Conservation (phyloP, 306 rosid genomes). For the Geum urbanum region DNA sequence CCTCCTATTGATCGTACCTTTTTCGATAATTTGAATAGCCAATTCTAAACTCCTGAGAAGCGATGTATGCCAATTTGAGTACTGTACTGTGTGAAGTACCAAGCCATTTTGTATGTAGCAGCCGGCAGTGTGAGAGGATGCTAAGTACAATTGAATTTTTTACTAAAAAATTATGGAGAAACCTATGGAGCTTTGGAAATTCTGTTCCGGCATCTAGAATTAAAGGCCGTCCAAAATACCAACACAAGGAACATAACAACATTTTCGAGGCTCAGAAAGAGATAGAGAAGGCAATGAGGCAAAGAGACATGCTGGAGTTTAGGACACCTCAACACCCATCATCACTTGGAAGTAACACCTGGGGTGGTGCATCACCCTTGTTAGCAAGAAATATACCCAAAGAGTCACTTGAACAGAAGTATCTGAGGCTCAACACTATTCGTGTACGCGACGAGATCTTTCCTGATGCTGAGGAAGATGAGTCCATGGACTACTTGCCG, state of each 20-base stretch:
- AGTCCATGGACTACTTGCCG: background rate
- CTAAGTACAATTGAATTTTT: background rate
- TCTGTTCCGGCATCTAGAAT: slow-evolving; percentile 17
- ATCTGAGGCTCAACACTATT: slow-evolving; percentile 41
- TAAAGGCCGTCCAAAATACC: slow-evolving; percentile 7
- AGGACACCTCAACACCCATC: slow-evolving; percentile 79
- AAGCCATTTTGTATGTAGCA: background rate
- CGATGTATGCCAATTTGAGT: background rate
- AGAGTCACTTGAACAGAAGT: slow-evolving; percentile 60
- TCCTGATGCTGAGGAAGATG: slow-evolving; percentile 14
- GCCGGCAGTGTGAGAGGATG: background rate
- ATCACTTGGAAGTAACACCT: slow-evolving; percentile 46
- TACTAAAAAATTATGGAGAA: slow-evolving; percentile 16
- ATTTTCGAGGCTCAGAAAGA: slow-evolving; percentile 7
- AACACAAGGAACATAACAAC: slow-evolving; percentile 8
- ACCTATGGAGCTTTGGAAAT: slow-evolving; percentile 27
- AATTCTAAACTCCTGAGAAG: background rate
- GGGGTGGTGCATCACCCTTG: slow-evolving; percentile 92
- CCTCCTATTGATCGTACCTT: slow-evolving; percentile 21
- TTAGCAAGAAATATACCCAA: slow-evolving; percentile 62
- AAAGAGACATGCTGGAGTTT: slow-evolving; percentile 36
- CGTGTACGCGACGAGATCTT: slow-evolving; percentile 46
- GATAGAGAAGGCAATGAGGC: slow-evolving; percentile 21
- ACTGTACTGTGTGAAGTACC: background rate
- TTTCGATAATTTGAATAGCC: slow-evolving; percentile 6